Conservation (phyloP, 371 early-diverging fungal genomes). For the Mortierella sp. region DNA sequence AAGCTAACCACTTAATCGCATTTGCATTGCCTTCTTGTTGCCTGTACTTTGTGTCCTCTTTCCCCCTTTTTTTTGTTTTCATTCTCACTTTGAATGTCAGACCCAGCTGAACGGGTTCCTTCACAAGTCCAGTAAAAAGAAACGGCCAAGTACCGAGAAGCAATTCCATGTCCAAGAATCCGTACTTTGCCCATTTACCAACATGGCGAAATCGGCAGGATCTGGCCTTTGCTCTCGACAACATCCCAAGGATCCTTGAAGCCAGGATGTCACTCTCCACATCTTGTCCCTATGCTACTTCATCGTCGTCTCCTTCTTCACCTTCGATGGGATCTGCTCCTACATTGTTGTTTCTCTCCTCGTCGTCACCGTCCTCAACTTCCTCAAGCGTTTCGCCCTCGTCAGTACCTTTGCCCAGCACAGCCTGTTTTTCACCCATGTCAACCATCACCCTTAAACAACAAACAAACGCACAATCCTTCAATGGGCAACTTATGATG, state of each 20-base stretch:
- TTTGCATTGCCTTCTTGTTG: neutral
- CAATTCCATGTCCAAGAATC: constrained; percentile 41
- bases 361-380: neutral
- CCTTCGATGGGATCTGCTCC: constrained; percentile 1
- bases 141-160: neutral
- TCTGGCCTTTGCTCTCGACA: constrained; percentile 48
- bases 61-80: neutral
- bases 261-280: constrained; percentile 28
- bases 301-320: constrained; percentile 12
- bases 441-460: too few relatives aligned
- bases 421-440: too few relatives aligned
- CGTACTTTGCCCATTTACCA: constrained; percentile 50
- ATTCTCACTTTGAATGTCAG: neutral
- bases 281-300: constrained; percentile 1
- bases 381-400: neutral
- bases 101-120: too few relatives aligned
- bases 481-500: constrained; percentile 46
- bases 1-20: neutral
- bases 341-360: neutral
- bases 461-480: constrained; percentile 15
- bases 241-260: constrained; percentile 36
- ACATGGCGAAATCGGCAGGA: constrained; percentile 55
- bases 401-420: constrained; percentile 1
- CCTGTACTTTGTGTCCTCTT: constrained; percentile 3
- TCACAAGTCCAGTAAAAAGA: too few relatives aligned